These are phyloP conservation scores for Rugonectria rugulosa DNA, from an alignment of 2,329 filamentous ascomycete species.

Conservation along the genomic window DNA sequence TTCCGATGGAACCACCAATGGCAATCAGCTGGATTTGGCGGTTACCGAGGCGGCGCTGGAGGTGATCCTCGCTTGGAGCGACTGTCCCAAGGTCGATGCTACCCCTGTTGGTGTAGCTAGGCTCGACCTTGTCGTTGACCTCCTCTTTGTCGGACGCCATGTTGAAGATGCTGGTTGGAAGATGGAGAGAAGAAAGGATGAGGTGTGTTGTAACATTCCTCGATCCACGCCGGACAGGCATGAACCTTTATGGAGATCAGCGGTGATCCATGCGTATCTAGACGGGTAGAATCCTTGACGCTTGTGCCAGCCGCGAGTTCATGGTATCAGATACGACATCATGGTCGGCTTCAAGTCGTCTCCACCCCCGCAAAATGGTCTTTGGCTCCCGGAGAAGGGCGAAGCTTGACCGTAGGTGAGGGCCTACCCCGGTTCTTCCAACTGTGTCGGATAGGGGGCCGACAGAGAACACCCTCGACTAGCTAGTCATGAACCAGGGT, in stretches of 20 bases:
- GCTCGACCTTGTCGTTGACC: slow-evolving; percentile 17
- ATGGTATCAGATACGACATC: neutral
- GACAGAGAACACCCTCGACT: neutral
- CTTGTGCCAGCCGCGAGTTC: neutral
- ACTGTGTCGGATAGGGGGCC: neutral
- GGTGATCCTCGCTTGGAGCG: slow-evolving; percentile 7
- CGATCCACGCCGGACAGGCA: neutral
- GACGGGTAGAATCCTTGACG: neutral
- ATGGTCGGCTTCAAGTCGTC: neutral
- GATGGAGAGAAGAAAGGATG: neutral
- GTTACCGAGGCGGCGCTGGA: slow-evolving; percentile 23
- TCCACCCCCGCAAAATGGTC: slow-evolving; percentile 20
- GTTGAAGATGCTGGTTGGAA: neutral
- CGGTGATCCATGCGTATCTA: slow-evolving; percentile 1
- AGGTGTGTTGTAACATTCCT: neutral
- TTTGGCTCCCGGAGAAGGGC: neutral
- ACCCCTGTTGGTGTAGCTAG: slow-evolving; percentile 6
- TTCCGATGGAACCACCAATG: slow-evolving; percentile 26
- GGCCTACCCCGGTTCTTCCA: neutral
- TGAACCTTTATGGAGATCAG: neutral
- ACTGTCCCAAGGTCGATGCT: slow-evolving; percentile 15
- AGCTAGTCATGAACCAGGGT: neutral
- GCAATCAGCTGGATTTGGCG: slow-evolving; percentile 27
- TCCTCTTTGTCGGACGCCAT: slow-evolving; percentile 20
- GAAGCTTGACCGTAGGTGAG: neutral